Conservation (phyloP, 225 moss, liverwort and hornwort species). For the Bryum argenteum region DNA sequence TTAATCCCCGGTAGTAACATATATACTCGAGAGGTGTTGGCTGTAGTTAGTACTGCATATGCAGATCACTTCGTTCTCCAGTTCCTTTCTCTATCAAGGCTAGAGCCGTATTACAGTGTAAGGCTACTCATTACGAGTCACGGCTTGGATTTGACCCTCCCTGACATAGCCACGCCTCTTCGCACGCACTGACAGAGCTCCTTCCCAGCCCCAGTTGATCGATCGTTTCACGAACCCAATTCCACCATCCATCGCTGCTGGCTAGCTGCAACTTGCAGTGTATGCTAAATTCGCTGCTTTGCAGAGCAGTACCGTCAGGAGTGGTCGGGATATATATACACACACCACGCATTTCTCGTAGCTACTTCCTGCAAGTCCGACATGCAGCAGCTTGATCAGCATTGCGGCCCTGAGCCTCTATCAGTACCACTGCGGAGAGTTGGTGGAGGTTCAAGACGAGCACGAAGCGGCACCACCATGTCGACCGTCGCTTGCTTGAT, state of each 20-base stretch:
- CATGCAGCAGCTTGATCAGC: conserved; percentile 19
- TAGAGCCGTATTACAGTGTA: conserved; percentile 40
- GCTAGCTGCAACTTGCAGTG: conserved; percentile 1
- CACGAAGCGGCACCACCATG: conserved; percentile 33
- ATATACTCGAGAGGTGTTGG: conserved; percentile 1
- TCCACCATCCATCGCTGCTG: background rate
- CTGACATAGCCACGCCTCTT: conserved; percentile 58
- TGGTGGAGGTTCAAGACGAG: conserved; percentile 20
- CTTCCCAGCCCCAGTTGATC: conserved; percentile 4
- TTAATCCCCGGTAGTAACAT: background rate
- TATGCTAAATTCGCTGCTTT: conserved; percentile 24
- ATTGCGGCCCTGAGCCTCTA: conserved; percentile 1
- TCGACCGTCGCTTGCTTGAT: conserved; percentile 28
- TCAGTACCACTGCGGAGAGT: background rate
- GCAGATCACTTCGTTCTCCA: conserved; percentile 27
- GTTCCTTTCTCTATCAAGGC: conserved; percentile 23
- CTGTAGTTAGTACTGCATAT: background rate
- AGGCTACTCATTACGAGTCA: conserved; percentile 43
- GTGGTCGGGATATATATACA: conserved; percentile 11
- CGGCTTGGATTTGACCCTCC: conserved; percentile 49
- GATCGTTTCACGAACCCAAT: conserved; percentile 2
- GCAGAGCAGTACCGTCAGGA: conserved; percentile 7
- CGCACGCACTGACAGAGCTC: conserved; percentile 28
- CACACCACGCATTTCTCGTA: background rate
- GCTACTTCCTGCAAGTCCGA: conserved; percentile 1